phyloP scores from a whole-genome alignment of 441 rosid genomes.

The Aquilaria agallochum region DNA sequence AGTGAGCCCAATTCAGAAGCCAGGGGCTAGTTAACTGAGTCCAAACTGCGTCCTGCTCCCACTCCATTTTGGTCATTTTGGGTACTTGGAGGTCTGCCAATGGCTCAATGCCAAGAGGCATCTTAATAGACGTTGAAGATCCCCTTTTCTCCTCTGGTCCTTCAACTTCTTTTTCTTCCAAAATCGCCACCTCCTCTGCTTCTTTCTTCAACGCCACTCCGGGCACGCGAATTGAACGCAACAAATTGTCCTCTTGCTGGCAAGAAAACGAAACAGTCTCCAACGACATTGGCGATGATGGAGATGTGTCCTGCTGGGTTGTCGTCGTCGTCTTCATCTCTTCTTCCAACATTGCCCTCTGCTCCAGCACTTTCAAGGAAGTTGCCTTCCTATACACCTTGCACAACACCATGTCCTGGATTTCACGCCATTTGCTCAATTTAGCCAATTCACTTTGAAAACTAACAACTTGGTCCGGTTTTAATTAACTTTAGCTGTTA shows the following conservation, averaged over 20 bases:
- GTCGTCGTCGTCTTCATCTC: slow-evolving; percentile 16
- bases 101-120: slow-evolving; percentile 39
- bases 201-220: slow-evolving; percentile 40
- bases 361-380: slow-evolving; percentile 24
- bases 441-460: background rate
- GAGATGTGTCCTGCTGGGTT: background rate
- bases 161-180: slow-evolving; percentile 9
- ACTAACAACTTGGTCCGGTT: background rate
- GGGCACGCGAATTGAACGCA: slow-evolving; percentile 1
- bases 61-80: slow-evolving; percentile 41
- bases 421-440: background rate
- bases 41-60: slow-evolving; percentile 62
- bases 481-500: background rate
- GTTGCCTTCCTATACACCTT: slow-evolving; percentile 27
- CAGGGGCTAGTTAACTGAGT: slow-evolving; percentile 70
- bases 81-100: slow-evolving; percentile 74
- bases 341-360: slow-evolving; percentile 52
- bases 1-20: slow-evolving; percentile 65
- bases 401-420: slow-evolving; percentile 24
- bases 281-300: slow-evolving; percentile 23
- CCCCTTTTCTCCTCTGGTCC: slow-evolving; percentile 3
- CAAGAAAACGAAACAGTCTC: slow-evolving; percentile 39
- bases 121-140: slow-evolving; percentile 31
- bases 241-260: slow-evolving; percentile 28
- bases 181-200: slow-evolving; percentile 22